Evolutionary conservation across 2,329 filamentous ascomycete species (phyloP), one percentile per base, ranked within the genome.

Genomic region (Phaeosphaeria sp.): DNA sequence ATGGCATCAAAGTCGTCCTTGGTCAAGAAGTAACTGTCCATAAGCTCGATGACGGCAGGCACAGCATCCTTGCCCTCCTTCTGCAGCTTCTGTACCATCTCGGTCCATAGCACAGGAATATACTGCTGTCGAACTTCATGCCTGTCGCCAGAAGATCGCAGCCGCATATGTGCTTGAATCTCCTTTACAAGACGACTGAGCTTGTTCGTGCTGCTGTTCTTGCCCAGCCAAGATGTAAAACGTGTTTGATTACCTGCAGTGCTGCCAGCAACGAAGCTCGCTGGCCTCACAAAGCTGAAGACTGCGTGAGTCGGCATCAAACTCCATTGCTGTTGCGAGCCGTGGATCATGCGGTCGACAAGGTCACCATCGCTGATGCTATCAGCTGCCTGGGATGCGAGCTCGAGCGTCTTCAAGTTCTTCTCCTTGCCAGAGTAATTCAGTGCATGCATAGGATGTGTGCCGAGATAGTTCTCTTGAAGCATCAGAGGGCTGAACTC

Each of bases 401-500:
- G 82, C 76, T 98, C 92, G 7, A 99, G 84, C n/a, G 88, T 80
- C 76, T 96, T 96, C 53, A 97, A 80, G 25, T 87, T 89, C 62
- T 89, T 85, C 75, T 94, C 89, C 62, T 86, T 87, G 56, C 85
- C 87, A 41, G 82, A 82, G 73, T 88, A 89, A 20, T 82, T 83
- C 59, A 82, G 85, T 3, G 91, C 81, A 13, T 81, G 83, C 59
- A 88, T 84, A 2, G 95, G 95, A 59, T 89, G 91, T 1, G 92
- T 93, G 62, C 88, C 90, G 13, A 99, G 84, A 68, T 99, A 99
- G 73, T 99, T 99, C 77, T 99, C 96, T 75, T 99, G 95, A 47
- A 99, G 88, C 95, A 99, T 98, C 52, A 99, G 83, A 72, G 89
- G 95, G 71, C 93, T 97, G 79, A 98, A 96, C 70, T 99, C 95